Base-by-base conservation (phyloP, 768 basidiomycete species). In the Lactarius pseudohatsudake region DNA sequence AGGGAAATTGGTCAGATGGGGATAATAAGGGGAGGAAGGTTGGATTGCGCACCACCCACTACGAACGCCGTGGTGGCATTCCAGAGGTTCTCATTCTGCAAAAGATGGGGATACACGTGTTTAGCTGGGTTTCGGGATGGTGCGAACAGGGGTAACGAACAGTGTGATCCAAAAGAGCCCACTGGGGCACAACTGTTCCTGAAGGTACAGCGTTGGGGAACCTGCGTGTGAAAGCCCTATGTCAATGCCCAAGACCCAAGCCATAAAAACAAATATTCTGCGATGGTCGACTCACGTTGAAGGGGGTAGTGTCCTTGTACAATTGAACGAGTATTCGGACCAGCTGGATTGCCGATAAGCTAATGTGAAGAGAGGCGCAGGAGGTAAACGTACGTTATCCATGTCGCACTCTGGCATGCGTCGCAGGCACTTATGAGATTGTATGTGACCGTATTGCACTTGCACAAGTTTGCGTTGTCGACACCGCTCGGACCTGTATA, bases 381-480 rank as follows among this genome's bases (percentile, higher is more conserved):
- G 40, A 34, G 11, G 7, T n/a, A 11, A 13, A 30, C 66, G 20
- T 8, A 67, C 66, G 34, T 15, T 16, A 30, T 56, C 66, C 62
- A 67, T 0, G 4, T 3, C 20, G 1, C 4, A 8, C 32, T 6
- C 28, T 67, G 66, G 28, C 66, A 67, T 10, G 62, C 66, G 9
- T 60, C 66, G 20, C 66, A 67, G 28, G 66, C 66, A 20, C 66
- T 67, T 16, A 67, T 15, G 34, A 67, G 66, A 5, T 45, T 58
- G 57, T 67, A 67, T 7, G 30, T 9, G 8, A 67, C n/a, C 1
- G 66, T 64, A 58, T 40, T 67, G n/a, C 66, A 67, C 53, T 64
- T 64, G 66, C 66, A 67, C 58, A 64, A 3, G 36, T 67, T 47
- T 13, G 16, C 1, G n/a, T 38, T 6, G 15, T 64, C 62, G 34